Base-by-base conservation (phyloP, 2,329 filamentous ascomycete genomes). In the Exophiala dermatitidis region DNA sequence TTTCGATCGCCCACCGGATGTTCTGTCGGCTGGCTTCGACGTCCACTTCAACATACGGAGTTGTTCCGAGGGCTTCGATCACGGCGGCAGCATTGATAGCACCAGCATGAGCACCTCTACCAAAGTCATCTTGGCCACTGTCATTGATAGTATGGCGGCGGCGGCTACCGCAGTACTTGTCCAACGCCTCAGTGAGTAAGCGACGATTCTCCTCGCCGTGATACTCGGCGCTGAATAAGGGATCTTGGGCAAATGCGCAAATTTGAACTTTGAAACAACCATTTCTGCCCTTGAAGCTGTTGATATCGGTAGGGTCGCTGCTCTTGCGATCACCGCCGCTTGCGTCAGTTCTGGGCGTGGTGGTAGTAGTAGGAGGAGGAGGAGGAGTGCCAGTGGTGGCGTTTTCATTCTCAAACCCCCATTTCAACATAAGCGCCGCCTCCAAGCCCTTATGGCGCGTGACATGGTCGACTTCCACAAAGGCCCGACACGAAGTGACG, bases 221-320 rank as follows among this genome's bases (percentile, higher is more conserved):
- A 19, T 19, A 19, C 42, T 77, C 71, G 2, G 75, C 74, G 1
- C 81, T 82, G 64, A 85, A 84, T 3, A 88, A 71, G 1, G 83
- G 80, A 50, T 87, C 78, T 63, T 88, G 85, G 4, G 85, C 85
- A 68, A 88, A 88, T 1, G 78, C 79, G 61, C 82, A 86, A 3
- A 89, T 75, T 65, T 88, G 85, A 3, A 88, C 68, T 4, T 78
- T 69, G 56, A 84, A 79, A 19, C 19, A 19, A 19, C 19, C 19
- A 19, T 19, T 19, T 19, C 19, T 19, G 1, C 19, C 19, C 19
- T 19, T 19, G 19, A 19, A 19, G 19, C 19, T 19, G 19, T 19
- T 19, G 19, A 19, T 19, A 19, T 19, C 19, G 19, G 19, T 19
- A 19, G 19, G 19, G 19, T 19, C 19, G 19, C 19, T 19, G 19